Percentiles rank a stretch among this genome's conserved stretches.
Conservation (phyloP, 208 protist genomes). For the Crithidia mellificae region DNA sequence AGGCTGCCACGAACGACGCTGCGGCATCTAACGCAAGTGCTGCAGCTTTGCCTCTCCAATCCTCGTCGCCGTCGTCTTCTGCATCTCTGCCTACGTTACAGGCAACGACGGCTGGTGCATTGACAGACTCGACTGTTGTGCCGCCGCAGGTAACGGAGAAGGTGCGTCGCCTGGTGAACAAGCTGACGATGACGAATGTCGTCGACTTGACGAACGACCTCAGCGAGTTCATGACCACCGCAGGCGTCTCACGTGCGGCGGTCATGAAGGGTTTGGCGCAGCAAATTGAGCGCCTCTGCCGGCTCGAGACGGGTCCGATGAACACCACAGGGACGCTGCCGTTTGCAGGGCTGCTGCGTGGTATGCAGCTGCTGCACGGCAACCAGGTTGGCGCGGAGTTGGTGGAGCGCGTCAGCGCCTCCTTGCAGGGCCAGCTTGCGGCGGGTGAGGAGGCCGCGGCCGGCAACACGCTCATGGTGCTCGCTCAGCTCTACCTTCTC, state of each 20-base stretch:
- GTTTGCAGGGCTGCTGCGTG: conserved; percentile 76
- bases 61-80: background rate
- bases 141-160: conserved; percentile 37
- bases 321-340: conserved; percentile 63
- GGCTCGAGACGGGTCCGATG: conserved; percentile 54
- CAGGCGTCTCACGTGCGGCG: conserved; percentile 49
- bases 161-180: conserved; percentile 68
- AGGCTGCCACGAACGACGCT: too few relatives aligned
- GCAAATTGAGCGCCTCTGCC: conserved; percentile 62
- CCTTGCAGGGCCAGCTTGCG: conserved; percentile 53
- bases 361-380: conserved; percentile 76
- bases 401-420: conserved; percentile 51
- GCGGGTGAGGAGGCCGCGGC: conserved; percentile 53
- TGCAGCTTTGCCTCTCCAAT: too few relatives aligned
- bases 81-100: background rate
- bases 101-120: background rate
- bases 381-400: conserved; percentile 68
- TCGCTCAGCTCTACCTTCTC: conserved; percentile 75
- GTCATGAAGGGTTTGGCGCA: conserved; percentile 58
- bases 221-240: conserved; percentile 40
- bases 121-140: conserved; percentile 13
- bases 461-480: conserved; percentile 60
- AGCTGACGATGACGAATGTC: conserved; percentile 80
- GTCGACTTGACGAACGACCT: conserved; percentile 65
- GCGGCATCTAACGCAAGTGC: too few relatives aligned